Base-by-base conservation (phyloP, 306 rosid genomes). In the Fragaria nilgerrensis region DNA sequence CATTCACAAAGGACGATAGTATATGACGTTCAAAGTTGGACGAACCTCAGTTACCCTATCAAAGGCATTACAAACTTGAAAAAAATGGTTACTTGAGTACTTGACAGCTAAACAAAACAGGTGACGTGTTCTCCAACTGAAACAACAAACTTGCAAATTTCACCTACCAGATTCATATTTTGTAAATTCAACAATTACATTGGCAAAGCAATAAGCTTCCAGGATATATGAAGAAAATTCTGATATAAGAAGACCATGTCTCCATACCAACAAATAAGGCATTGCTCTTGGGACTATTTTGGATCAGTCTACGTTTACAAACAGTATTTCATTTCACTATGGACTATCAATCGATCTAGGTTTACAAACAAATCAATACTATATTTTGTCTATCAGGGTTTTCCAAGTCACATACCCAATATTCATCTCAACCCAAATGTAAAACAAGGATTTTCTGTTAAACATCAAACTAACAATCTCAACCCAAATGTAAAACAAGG, bases 401-500 rank as follows among this genome's bases (percentile, higher is more conserved):
- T 37, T 27, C 52, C 23, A 41, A 39, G 23, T 55, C 41, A 37
- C 37, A 14, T 7, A 45, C 15, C 52, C 64, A 36, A 36, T 36
- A 4, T 1, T 55, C 50, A 52, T 55, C 77, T 58, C 5, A 70
- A 29, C 39, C 69, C 77, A 22, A 22, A 74, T 58, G 34, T 73
- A 41, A 29, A 58, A 41, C 77, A 74, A 25, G 12, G 23, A 29
- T 16, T 8, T 7, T 59, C 41, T 27, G 78, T 74, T 4, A 44
- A 59, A 25, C 20, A 29, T 41, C 10, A 41, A 41, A 41, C 19
- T 19, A 25, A 43, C 5, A 34, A 43, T 49, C 16, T 25, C 5
- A 70, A 29, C 39, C 69, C 77, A 22, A 22, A 74, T 58, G 34
- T 73, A 41, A 29, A 58, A 41, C 77, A 74, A 25, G 12, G 23